A percentile compares a stretch with the other conserved stretches of the same genome.
Conservation (phyloP, 495 filamentous ascomycete genomes). For the Hypoxylon perforatum region DNA sequence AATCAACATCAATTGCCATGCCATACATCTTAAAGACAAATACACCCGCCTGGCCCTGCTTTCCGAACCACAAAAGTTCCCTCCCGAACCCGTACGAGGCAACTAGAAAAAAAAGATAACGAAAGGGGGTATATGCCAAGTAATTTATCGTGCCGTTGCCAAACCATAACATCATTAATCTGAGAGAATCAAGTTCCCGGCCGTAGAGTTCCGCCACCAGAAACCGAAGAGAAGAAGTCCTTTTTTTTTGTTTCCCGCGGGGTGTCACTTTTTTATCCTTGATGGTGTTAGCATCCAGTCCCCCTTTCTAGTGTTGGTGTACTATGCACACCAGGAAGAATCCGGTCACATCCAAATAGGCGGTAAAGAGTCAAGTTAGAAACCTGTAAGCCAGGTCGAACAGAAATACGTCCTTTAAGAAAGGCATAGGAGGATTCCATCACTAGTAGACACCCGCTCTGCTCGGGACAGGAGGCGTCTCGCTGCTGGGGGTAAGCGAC, state of each 20-base stretch:
- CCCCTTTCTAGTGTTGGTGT: too few relatives aligned
- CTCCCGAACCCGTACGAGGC: conserved; percentile 20
- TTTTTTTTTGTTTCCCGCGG: background rate
- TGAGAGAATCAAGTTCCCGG: background rate
- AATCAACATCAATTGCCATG: background rate
- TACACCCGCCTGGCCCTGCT: conserved; percentile 16
- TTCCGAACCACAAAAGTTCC: conserved; percentile 1
- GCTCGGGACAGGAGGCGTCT: conserved; percentile 32
- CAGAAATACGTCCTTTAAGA: background rate
- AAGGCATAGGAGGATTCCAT: background rate
- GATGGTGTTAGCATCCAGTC: too few relatives aligned
- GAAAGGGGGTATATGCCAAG: conserved; percentile 39
- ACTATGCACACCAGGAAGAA: too few relatives aligned
- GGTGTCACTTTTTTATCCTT: too few relatives aligned
- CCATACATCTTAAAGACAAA: conserved; percentile 1
- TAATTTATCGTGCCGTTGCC: conserved; percentile 35
- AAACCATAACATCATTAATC: conserved; percentile 36
- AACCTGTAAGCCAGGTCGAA: too few relatives aligned
- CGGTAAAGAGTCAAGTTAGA: too few relatives aligned
- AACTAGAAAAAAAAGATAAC: conserved; percentile 9
- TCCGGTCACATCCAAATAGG: too few relatives aligned
- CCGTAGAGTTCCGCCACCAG: conserved; percentile 2
- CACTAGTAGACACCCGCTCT: conserved; percentile 37
- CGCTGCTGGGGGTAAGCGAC: conserved; percentile 21
- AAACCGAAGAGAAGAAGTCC: background rate